Conservation (phyloP, 345 rosid genomes). For the Arabis alpina region DNA sequence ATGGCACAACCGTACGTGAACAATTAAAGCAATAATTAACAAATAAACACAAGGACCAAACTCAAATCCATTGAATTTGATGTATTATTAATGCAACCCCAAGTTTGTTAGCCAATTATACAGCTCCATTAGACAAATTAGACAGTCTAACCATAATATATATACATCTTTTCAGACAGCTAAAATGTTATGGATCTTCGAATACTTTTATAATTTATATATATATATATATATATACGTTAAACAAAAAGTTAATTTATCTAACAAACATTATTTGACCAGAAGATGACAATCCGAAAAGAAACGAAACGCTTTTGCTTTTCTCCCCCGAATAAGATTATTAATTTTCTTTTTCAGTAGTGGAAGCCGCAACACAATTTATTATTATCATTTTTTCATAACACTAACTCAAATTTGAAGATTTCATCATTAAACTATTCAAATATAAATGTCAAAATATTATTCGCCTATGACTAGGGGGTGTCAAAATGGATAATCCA, state of each 20-base stretch:
- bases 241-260: slow-evolving; percentile 13
- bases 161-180: slow-evolving; percentile 5
- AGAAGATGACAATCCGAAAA: slow-evolving; percentile 33
- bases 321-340: slow-evolving; percentile 23
- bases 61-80: slow-evolving; percentile 36
- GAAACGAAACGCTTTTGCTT: slow-evolving; percentile 31
- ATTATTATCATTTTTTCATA: background rate
- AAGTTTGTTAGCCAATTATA: slow-evolving; percentile 29
- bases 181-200: slow-evolving; percentile 26
- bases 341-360: slow-evolving; percentile 29
- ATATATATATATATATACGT: slow-evolving; percentile 20
- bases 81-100: slow-evolving; percentile 11
- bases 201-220: slow-evolving; percentile 9
- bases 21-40: slow-evolving; percentile 29
- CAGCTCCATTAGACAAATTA: slow-evolving; percentile 24
- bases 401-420: background rate
- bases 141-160: slow-evolving; percentile 28
- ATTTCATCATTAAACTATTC: background rate
- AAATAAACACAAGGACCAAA: slow-evolving; percentile 27
- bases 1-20: slow-evolving; percentile 32
- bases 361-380: slow-evolving; percentile 42
- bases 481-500: no score
- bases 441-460: slow-evolving; percentile 15
- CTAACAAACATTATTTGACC: slow-evolving; percentile 22
- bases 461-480: background rate